A percentile compares a stretch with the other conserved stretches of the same genome.
Conservation (phyloP, 2,329 filamentous ascomycete species). For the Venturia pyrina region DNA sequence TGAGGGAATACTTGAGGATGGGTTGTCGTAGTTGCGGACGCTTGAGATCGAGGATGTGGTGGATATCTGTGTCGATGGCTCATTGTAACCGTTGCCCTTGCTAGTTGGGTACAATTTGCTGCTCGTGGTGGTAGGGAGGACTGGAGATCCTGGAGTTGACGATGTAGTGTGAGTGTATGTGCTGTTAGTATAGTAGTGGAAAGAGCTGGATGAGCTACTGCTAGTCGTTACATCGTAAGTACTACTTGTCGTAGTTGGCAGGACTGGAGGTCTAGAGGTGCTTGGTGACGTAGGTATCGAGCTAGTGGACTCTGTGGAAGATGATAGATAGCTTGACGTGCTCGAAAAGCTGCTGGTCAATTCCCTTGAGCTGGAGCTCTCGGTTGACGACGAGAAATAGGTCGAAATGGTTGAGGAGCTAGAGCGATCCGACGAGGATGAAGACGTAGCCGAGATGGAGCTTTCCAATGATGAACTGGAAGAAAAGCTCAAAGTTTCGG, state of each 20-base stretch:
- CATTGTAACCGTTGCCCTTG: neutral
- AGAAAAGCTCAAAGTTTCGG: neutral
- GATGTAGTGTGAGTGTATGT: neutral
- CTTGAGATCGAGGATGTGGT: neutral
- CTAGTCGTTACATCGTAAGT: neutral
- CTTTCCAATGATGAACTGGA: neutral
- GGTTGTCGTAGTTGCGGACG: neutral
- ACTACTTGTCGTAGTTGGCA: neutral
- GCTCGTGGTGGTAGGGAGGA: neutral
- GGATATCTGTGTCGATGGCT: neutral
- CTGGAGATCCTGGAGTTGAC: neutral
- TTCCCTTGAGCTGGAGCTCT: neutral
- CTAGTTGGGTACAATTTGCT: constrained; percentile 3
- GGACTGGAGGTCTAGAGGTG: neutral
- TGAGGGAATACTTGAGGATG: constrained; percentile 1
- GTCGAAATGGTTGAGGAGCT: constrained; percentile 2
- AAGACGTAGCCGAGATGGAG: neutral
- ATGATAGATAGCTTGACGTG: neutral
- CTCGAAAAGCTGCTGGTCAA: neutral
- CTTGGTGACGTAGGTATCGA: neutral
- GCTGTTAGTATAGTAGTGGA: neutral
- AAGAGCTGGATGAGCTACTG: constrained; percentile 1
- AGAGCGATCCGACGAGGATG: neutral
- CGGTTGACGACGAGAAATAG: neutral
- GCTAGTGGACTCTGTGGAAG: neutral